Conservation (phyloP, 225 moss, liverwort and hornwort genomes). For the Thuidium tamariscinum region DNA sequence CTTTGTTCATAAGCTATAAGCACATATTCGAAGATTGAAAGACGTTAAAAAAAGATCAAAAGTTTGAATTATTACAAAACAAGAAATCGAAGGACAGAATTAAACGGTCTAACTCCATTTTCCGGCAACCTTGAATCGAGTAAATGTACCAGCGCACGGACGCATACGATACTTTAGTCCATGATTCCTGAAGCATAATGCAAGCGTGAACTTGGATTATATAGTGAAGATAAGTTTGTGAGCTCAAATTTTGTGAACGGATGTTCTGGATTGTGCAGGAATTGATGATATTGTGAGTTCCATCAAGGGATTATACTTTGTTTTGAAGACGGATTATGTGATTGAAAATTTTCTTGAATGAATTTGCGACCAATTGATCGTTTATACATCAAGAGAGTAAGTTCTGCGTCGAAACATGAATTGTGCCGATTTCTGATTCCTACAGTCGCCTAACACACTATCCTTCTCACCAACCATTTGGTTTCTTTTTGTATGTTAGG, state of each 20-base stretch:
- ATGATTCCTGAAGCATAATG: not conserved
- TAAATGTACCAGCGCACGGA: not conserved
- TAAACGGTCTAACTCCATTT: not conserved
- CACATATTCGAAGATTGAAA: not conserved
- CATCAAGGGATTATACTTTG: not conserved
- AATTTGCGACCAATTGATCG: not conserved
- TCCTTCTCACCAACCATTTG: not conserved
- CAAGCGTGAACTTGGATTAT: not conserved
- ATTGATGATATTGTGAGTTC: not conserved
- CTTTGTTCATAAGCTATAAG: not conserved
- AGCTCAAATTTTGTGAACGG: not conserved
- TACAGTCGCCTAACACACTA: not conserved
- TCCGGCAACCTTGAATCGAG: not conserved
- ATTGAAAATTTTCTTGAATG: not conserved
- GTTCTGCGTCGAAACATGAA: not conserved
- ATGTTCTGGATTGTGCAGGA: not conserved
- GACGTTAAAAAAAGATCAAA: not conserved
- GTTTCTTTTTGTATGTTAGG: conserved; percentile 18
- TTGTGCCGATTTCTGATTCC: not conserved
- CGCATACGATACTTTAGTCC: not conserved
- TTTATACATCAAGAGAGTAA: not conserved
- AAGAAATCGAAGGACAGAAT: not conserved
- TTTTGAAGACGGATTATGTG: not conserved
- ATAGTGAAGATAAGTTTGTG: not conserved
- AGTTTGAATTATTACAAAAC: not conserved